phyloP scores from a whole-genome alignment of 441 rosid genomes.

The Populus trichocarpa region DNA sequence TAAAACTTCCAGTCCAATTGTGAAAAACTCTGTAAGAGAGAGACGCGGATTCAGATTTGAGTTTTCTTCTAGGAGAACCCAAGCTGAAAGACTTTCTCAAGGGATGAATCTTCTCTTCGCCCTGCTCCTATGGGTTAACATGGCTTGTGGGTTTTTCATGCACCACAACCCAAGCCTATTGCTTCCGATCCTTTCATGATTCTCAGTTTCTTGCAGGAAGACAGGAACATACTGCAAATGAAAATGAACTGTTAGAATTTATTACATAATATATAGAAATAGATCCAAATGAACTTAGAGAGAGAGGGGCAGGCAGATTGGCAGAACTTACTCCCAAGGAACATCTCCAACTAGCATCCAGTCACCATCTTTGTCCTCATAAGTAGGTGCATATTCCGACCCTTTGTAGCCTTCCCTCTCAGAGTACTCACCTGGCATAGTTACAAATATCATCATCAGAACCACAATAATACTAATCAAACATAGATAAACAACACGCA shows the following conservation, averaged over 20 bases:
- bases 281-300: neutral
- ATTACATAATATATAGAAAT: no score
- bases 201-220: neutral
- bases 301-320: neutral
- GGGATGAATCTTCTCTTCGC: neutral
- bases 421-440: constrained; percentile 8
- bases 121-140: neutral
- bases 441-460: neutral
- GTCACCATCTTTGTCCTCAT: no score
- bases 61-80: constrained; percentile 46
- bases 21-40: neutral
- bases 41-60: constrained; percentile 12
- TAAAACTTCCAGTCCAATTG: neutral
- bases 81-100: neutral
- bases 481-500: neutral
- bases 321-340: no score
- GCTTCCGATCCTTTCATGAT: constrained; percentile 8
- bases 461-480: neutral
- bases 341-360: no score
- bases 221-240: neutral
- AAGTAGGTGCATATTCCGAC: no score
- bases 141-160: neutral
- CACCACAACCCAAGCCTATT: constrained; percentile 4
- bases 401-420: no score
- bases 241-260: no score